These are phyloP conservation scores for Citropsis articulata DNA, from an alignment of 345 rosid species.

Conservation along the genomic window DNA sequence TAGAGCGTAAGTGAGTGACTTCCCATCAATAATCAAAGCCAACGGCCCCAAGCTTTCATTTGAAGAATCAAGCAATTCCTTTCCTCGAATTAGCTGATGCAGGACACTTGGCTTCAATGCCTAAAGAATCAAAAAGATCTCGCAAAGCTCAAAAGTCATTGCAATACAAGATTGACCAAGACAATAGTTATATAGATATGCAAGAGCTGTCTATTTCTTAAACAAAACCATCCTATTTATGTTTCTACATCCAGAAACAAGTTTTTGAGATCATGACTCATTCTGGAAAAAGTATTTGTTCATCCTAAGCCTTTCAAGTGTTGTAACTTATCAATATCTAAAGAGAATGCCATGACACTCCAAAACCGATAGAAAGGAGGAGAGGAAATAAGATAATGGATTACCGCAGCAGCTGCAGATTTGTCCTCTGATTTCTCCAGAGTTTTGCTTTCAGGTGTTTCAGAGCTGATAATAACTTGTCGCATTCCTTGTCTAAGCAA, in stretches of 20 bases:
- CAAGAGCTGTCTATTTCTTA: background rate
- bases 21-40: conserved; percentile 91
- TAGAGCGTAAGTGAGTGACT: conserved; percentile 76
- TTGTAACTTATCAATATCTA: background rate
- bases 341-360: background rate
- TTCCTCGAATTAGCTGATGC: conserved; percentile 57
- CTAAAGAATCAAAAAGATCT: conserved; percentile 29
- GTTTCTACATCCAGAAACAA: background rate
- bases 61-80: conserved; percentile 45
- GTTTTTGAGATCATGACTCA: background rate
- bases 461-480: conserved; percentile 81
- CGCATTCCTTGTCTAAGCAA: conserved; percentile 93
- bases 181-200: background rate
- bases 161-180: background rate
- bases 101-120: conserved; percentile 65
- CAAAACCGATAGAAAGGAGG: background rate
- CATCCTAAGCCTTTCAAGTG: background rate
- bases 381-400: background rate
- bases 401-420: conserved; percentile 55
- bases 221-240: conserved; percentile 4
- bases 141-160: conserved; percentile 9
- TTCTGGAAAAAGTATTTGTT: background rate
- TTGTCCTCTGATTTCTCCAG: conserved; percentile 76
- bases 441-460: conserved; percentile 57
- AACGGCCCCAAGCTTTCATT: conserved; percentile 54